Evolutionary conservation across 2,329 filamentous ascomycete genomes (phyloP).

Genomic region (Lanzia echinophila): DNA sequence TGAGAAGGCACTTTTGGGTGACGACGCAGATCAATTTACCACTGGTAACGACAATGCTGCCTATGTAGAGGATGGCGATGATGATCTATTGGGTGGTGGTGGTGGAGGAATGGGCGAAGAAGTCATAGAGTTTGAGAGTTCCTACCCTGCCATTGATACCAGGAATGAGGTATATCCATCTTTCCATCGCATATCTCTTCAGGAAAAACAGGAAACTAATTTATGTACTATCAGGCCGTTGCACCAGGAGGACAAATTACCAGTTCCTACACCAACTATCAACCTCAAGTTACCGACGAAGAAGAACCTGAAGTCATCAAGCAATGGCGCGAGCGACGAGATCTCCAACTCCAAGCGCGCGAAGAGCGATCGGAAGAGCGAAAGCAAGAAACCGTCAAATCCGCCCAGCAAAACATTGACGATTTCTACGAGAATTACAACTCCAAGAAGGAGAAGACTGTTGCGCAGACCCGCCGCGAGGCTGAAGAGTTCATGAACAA

Average conservation of each 20-base stretch:
- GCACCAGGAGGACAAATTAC: slow-evolving; percentile 76
- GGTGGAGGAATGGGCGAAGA: slow-evolving; percentile 37
- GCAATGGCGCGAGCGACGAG: slow-evolving; percentile 87
- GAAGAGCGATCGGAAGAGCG: slow-evolving; percentile 76
- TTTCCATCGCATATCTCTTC: background rate
- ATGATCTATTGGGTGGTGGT: slow-evolving; percentile 66
- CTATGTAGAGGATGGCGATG: slow-evolving; percentile 57
- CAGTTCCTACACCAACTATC: slow-evolving; percentile 40
- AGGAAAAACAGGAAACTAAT: background rate
- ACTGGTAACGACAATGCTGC: slow-evolving; percentile 65
- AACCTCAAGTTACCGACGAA: slow-evolving; percentile 49
- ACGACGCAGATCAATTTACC: slow-evolving; percentile 87
- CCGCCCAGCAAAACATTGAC: slow-evolving; percentile 90
- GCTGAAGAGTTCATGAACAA: slow-evolving; percentile 86
- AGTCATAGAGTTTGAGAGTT: slow-evolving; percentile 65
- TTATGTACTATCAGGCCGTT: slow-evolving; percentile 47
- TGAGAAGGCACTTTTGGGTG: slow-evolving; percentile 81
- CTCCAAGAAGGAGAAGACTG: slow-evolving; percentile 90
- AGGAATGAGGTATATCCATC: slow-evolving; percentile 55
- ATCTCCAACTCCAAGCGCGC: slow-evolving; percentile 75
- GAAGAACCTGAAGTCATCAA: slow-evolving; percentile 83
- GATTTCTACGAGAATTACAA: slow-evolving; percentile 99
- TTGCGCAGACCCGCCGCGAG: slow-evolving; percentile 81
- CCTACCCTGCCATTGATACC: slow-evolving; percentile 73
- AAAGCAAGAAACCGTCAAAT: slow-evolving; percentile 78